These are phyloP conservation scores for Penicillium dipodomyicola DNA, from an alignment of 495 filamentous ascomycete species.

Conservation along the genomic window DNA sequence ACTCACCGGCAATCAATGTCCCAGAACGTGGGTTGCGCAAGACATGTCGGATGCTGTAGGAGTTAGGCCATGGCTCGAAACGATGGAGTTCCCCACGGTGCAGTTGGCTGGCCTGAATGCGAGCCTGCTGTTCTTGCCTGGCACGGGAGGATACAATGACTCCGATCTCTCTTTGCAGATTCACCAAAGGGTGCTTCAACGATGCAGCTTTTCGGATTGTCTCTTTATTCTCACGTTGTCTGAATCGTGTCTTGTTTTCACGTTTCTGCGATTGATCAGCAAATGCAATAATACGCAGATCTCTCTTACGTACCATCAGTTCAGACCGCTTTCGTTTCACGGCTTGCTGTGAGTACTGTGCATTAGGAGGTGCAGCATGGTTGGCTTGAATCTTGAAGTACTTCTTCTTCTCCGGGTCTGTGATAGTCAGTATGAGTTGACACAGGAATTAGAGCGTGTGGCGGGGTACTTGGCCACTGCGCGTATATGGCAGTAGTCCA, in stretches of 20 bases:
- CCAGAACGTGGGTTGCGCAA: constrained; percentile 38
- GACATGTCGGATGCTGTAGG: constrained; percentile 36
- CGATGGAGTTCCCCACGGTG: constrained; percentile 32
- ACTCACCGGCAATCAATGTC: constrained; percentile 39
- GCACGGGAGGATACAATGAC: constrained; percentile 13
- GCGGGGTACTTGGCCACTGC: neutral
- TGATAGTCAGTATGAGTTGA: neutral
- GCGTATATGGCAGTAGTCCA: neutral
- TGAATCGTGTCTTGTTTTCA: constrained; percentile 27
- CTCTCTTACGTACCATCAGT: constrained; percentile 29
- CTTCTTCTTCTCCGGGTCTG: constrained; percentile 53
- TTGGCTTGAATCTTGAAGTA: constrained; percentile 56
- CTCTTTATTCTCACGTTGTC: constrained; percentile 32
- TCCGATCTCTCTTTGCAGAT: constrained; percentile 32
- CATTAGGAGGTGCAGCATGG: constrained; percentile 43
- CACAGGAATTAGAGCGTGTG: neutral
- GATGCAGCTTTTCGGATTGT: constrained; percentile 33
- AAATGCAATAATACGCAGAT: neutral
- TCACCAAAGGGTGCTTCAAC: constrained; percentile 30
- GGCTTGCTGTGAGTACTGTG: constrained; percentile 47
- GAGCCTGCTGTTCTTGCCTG: constrained; percentile 29
- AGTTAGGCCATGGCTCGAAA: constrained; percentile 35
- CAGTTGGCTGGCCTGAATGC: constrained; percentile 36
- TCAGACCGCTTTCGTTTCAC: constrained; percentile 43
- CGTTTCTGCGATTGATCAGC: constrained; percentile 27